Percentiles rank a stretch among this genome's conserved stretches.
phyloP scores from a whole-genome alignment of 257 asterid species.

The Nicotiana sylvestris region DNA sequence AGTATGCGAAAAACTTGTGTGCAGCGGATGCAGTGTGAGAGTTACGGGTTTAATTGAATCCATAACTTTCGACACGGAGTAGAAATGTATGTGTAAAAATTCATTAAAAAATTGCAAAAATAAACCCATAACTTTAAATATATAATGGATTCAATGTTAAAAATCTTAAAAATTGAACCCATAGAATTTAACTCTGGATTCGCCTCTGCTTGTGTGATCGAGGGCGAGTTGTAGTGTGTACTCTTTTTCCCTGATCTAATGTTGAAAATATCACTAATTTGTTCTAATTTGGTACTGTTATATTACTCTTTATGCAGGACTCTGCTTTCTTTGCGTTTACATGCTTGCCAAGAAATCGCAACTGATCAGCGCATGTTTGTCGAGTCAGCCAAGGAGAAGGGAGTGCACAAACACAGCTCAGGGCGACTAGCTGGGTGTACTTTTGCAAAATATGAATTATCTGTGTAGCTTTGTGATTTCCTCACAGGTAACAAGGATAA shows the following conservation, averaged over 20 bases:
- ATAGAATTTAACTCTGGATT: too few species aligned
- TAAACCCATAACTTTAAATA: too few species aligned
- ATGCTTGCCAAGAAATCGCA: constrained; percentile 50
- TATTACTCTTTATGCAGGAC: constrained; percentile 41
- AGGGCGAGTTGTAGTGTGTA: neutral
- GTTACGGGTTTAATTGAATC: too few species aligned
- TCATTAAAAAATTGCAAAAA: too few species aligned
- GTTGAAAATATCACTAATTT: neutral
- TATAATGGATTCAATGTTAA: too few species aligned
- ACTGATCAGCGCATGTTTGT: constrained; percentile 31
- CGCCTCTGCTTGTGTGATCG: neutral
- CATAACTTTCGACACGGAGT: too few species aligned
- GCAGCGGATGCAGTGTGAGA: too few species aligned
- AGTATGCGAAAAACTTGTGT: neutral
- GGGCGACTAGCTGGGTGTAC: constrained; percentile 21
- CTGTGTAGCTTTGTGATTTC: neutral
- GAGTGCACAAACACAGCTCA: constrained; percentile 40
- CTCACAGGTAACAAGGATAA: neutral
- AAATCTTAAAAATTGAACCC: too few species aligned
- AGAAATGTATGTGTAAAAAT: too few species aligned
- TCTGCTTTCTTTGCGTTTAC: constrained; percentile 76
- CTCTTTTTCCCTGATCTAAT: neutral
- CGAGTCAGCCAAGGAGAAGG: constrained; percentile 43
- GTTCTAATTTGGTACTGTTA: neutral
- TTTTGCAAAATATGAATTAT: neutral